These are phyloP conservation scores for Blastomyces gilchristii DNA, from an alignment of 2,329 filamentous ascomycete species.

Conservation along the genomic window DNA sequence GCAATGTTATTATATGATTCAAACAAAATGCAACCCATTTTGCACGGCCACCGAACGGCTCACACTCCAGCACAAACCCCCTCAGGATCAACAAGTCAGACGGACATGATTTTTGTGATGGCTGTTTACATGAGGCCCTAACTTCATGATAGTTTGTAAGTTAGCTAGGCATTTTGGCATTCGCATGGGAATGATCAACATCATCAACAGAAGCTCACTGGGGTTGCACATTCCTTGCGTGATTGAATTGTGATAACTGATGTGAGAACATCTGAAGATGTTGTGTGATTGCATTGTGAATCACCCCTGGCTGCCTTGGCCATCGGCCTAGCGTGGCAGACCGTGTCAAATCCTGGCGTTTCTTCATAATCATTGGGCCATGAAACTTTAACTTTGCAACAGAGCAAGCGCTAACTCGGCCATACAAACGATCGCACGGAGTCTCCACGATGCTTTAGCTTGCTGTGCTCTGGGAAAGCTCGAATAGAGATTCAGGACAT, in stretches of 20 bases:
- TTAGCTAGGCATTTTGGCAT: not conserved
- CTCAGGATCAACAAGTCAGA: not conserved
- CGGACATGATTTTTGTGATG: not conserved
- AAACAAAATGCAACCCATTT: not conserved
- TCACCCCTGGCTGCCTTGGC: not conserved
- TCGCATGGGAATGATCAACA: not conserved
- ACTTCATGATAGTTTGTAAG: not conserved
- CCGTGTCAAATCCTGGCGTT: not conserved
- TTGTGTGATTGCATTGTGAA: conserved; percentile 4
- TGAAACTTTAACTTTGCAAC: not conserved
- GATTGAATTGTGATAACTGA: conserved; percentile 3
- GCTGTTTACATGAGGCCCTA: not conserved
- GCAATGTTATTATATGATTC: not conserved
- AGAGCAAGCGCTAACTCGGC: conserved; percentile 5
- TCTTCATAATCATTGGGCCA: not conserved
- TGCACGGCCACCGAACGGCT: not conserved
- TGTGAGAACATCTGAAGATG: not conserved
- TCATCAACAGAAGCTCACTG: not conserved
- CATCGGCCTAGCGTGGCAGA: not conserved
- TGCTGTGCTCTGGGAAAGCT: not conserved
- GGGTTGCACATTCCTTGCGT: not conserved
- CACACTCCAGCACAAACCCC: not conserved
- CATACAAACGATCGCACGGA: not conserved
- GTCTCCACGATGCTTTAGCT: not conserved
- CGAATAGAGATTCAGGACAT: not conserved